Evolutionary conservation across 139 green algal genomes (phyloP).

Genomic region (Closterium sp.): DNA sequence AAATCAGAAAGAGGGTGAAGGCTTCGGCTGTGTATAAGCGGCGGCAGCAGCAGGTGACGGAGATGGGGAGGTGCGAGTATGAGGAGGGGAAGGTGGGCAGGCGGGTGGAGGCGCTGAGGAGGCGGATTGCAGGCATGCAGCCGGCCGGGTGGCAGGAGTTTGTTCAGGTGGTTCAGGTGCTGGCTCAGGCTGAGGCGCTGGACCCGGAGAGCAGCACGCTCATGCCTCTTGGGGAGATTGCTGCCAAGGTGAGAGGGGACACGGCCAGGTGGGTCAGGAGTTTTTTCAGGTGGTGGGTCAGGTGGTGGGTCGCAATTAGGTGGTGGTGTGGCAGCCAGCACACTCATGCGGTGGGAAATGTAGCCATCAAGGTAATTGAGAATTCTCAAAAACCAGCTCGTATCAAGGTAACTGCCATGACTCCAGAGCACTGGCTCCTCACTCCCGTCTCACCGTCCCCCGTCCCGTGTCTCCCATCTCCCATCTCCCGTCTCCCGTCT

Average conservation of each 20-base stretch:
- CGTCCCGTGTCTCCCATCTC: too few species aligned
- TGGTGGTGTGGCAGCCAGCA: too few species aligned
- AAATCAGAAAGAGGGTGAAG: neutral
- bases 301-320: too few species aligned
- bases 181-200: slow-evolving; percentile 8
- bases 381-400: too few species aligned
- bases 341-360: too few species aligned
- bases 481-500: too few species aligned
- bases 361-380: too few species aligned
- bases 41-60: slow-evolving; percentile 12
- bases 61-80: neutral
- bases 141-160: slow-evolving; percentile 48
- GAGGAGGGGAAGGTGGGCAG: slow-evolving; percentile 5
- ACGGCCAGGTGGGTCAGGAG: too few species aligned
- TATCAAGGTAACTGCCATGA: too few species aligned
- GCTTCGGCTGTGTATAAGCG: neutral
- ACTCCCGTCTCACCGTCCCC: too few species aligned
- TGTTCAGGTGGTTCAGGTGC: slow-evolving; percentile 43
- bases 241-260: neutral
- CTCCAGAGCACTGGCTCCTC: too few species aligned
- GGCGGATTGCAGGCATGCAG: slow-evolving; percentile 39
- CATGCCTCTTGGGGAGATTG: slow-evolving; percentile 26
- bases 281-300: neutral
- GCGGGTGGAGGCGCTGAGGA: slow-evolving; percentile 17
- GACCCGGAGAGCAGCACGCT: slow-evolving; percentile 7